Evolutionary conservation across 495 filamentous ascomycete genomes (phyloP).

Genomic region (Monascus purpureus): DNA sequence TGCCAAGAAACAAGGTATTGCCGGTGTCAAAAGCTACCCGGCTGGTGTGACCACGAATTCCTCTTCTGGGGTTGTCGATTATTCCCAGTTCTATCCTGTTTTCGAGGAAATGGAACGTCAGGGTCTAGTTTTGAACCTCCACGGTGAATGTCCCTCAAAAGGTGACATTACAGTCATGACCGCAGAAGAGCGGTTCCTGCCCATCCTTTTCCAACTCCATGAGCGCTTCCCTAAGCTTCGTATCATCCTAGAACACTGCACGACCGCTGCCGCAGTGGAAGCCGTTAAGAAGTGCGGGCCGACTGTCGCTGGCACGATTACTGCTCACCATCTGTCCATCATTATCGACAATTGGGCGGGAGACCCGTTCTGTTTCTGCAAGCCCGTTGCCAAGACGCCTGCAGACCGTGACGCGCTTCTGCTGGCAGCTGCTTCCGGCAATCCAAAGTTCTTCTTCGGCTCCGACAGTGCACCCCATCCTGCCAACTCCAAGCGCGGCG

Average conservation of each 20-base stretch:
- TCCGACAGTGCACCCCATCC: slow-evolving; percentile 67
- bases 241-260: slow-evolving; percentile 70
- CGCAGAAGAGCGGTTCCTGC: slow-evolving; percentile 71
- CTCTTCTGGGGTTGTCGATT: slow-evolving; percentile 62
- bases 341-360: slow-evolving; percentile 62
- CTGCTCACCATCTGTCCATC: slow-evolving; percentile 69
- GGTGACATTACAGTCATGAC: slow-evolving; percentile 55
- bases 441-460: slow-evolving; percentile 71
- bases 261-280: slow-evolving; percentile 66
- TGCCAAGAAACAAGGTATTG: slow-evolving; percentile 42
- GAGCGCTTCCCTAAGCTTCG: slow-evolving; percentile 62
- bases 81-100: slow-evolving; percentile 57
- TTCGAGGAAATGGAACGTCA: slow-evolving; percentile 67
- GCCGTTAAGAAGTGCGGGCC: slow-evolving; percentile 62
- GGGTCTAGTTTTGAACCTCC: slow-evolving; percentile 48
- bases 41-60: slow-evolving; percentile 72
- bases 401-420: slow-evolving; percentile 65
- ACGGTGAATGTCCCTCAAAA: slow-evolving; percentile 42
- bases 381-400: slow-evolving; percentile 65
- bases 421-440: slow-evolving; percentile 47
- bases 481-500: slow-evolving; percentile 52
- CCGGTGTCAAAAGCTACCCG: slow-evolving; percentile 46
- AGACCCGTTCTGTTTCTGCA: slow-evolving; percentile 77
- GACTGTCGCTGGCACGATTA: slow-evolving; percentile 49
- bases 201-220: slow-evolving; percentile 57